Conservation (phyloP, 2,329 filamentous ascomycete species). For the Talaromyces albobiverticillius region DNA sequence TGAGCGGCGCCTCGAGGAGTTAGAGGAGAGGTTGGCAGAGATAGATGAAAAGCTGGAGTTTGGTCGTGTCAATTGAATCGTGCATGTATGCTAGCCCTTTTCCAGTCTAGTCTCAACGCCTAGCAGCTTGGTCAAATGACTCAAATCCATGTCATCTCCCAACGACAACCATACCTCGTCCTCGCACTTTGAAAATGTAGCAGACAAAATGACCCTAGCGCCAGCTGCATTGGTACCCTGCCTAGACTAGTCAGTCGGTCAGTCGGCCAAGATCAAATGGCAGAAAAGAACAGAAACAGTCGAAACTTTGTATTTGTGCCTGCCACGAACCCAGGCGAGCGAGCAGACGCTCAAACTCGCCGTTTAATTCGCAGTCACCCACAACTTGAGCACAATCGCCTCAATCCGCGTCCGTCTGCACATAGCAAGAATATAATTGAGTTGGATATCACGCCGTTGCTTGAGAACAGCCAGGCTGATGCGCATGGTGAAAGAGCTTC, state of each 20-base stretch:
- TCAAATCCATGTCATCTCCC: too few species aligned
- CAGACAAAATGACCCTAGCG: background rate
- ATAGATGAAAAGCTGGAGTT: too few species aligned
- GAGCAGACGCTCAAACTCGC: background rate
- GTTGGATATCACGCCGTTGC: background rate
- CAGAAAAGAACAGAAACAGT: background rate
- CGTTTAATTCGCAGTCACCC: background rate
- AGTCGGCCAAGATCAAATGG: background rate
- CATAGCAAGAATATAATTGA: background rate
- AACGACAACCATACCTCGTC: too few species aligned
- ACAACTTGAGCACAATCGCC: background rate
- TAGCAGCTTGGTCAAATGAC: too few species aligned
- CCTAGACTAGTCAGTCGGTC: background rate
- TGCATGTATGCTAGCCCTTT: background rate
- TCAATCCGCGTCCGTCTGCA: background rate
- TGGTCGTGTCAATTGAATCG: too few species aligned
- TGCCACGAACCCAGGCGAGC: background rate
- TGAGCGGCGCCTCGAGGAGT: too few species aligned
- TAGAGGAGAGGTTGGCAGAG: too few species aligned
- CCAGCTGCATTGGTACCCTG: background rate
- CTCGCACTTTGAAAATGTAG: too few species aligned
- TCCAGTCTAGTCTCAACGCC: background rate
- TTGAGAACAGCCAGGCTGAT: background rate
- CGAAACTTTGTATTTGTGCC: conserved; percentile 1
- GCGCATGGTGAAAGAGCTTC: background rate